Conservation (phyloP, 2,329 filamentous ascomycete species). For the Cercospora sesami region DNA sequence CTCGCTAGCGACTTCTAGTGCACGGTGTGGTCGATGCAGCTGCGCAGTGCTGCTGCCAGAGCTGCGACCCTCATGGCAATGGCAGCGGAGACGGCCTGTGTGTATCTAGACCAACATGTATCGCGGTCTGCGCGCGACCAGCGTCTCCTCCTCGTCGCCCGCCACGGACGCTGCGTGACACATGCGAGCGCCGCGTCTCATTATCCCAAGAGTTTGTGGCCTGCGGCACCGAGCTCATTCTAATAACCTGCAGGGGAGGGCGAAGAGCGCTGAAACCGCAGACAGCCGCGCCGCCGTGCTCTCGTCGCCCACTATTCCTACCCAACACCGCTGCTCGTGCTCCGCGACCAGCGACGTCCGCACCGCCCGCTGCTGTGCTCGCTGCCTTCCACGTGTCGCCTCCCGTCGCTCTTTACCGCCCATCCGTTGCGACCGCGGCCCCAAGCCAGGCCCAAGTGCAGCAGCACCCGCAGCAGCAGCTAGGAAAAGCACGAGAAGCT, state of each 20-base stretch:
- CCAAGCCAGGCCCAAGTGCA: not conserved
- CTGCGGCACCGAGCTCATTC: conserved; percentile 8
- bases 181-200: conserved; percentile 4
- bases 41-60: conserved; percentile 2
- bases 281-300: conserved; percentile 2
- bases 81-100: not conserved
- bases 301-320: not conserved
- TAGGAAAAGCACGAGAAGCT: conserved; percentile 9
- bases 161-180: not conserved
- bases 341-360: conserved; percentile 6
- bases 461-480: conserved; percentile 4
- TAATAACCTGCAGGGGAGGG: conserved; percentile 5
- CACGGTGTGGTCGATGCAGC: not conserved
- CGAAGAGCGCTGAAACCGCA: conserved; percentile 8
- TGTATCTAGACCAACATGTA: not conserved
- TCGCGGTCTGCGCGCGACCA: not conserved
- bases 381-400: not conserved
- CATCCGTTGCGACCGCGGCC: not conserved
- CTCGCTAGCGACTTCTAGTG: conserved; percentile 3
- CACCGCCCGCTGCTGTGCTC: conserved; percentile 8
- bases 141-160: not conserved
- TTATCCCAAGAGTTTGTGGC: conserved; percentile 6
- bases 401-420: conserved; percentile 19
- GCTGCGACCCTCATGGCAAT: not conserved
- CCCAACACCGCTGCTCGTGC: conserved; percentile 10